These are phyloP conservation scores for Colletotrichum endophyticum DNA, from an alignment of 2,329 filamentous ascomycete genomes.

Conservation along the genomic window DNA sequence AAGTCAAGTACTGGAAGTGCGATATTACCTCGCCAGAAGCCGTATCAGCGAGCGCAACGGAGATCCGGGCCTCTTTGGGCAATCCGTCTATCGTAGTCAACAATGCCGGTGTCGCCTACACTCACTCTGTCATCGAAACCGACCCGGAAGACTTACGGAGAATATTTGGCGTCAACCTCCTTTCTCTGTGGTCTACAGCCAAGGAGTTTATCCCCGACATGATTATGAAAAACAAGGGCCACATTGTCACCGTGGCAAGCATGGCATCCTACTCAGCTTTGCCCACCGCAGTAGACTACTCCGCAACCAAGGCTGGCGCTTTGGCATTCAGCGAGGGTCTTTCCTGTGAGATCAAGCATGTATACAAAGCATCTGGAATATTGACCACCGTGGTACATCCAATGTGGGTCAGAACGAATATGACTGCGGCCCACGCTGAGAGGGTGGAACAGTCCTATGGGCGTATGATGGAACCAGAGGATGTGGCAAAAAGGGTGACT, in stretches of 20 bases:
- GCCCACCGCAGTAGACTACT: conserved; percentile 55
- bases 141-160: conserved; percentile 40
- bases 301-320: conserved; percentile 54
- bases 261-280: conserved; percentile 52
- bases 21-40: conserved; percentile 38
- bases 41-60: conserved; percentile 45
- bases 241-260: conserved; percentile 57
- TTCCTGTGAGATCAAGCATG: conserved; percentile 38
- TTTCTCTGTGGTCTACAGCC: conserved; percentile 49
- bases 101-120: conserved; percentile 65
- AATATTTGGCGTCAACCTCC: conserved; percentile 53
- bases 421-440: conserved; percentile 23
- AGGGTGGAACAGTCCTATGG: conserved; percentile 29
- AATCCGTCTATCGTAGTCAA: conserved; percentile 73
- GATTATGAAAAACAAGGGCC: conserved; percentile 52
- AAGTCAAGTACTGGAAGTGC: background rate
- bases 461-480: conserved; percentile 38
- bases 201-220: conserved; percentile 53
- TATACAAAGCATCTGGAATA: conserved; percentile 39
- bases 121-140: conserved; percentile 40
- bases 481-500: conserved; percentile 52
- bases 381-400: conserved; percentile 37
- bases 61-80: conserved; percentile 35
- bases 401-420: conserved; percentile 28
- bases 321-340: conserved; percentile 57